These are phyloP conservation scores for Westerdykella aurantiaca DNA, from an alignment of 2,329 filamentous ascomycete species.

Conservation along the genomic window DNA sequence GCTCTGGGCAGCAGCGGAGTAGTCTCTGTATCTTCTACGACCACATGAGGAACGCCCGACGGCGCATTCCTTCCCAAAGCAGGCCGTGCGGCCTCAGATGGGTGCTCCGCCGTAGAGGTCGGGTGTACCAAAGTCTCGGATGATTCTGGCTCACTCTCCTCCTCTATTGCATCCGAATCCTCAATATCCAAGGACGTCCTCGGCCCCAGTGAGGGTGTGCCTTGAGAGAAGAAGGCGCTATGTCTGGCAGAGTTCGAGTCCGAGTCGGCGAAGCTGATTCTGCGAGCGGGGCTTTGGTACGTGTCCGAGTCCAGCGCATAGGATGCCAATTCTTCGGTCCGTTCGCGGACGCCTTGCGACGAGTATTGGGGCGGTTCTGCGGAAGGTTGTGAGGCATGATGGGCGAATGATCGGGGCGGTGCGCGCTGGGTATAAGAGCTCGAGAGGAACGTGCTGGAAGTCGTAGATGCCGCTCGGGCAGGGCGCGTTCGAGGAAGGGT, in stretches of 20 bases:
- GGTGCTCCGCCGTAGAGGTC: not conserved
- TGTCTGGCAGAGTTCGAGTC: constrained; percentile 17
- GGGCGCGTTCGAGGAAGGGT: constrained; percentile 23
- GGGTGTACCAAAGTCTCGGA: constrained; percentile 36
- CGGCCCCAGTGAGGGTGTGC: constrained; percentile 18
- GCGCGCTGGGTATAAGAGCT: constrained; percentile 42
- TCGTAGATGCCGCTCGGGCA: constrained; percentile 15
- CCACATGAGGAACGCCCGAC: constrained; percentile 13
- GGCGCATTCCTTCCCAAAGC: too few relatives aligned
- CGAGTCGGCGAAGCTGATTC: constrained; percentile 22
- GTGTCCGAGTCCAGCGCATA: constrained; percentile 57
- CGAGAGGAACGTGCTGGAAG: constrained; percentile 17
- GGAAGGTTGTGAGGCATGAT: constrained; percentile 57
- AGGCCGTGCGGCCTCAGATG: not conserved
- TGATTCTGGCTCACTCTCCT: constrained; percentile 56
- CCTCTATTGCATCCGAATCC: constrained; percentile 52
- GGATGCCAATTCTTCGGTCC: constrained; percentile 79
- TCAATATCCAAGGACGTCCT: constrained; percentile 27
- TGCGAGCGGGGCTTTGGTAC: constrained; percentile 23
- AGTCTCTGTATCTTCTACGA: constrained; percentile 24
- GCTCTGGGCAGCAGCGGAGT: constrained; percentile 37
- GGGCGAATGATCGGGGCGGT: constrained; percentile 66
- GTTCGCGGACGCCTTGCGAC: constrained; percentile 69
- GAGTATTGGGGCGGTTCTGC: constrained; percentile 68
- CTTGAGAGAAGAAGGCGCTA: constrained; percentile 3